Evolutionary conservation across 306 rosid genomes (phyloP).

Genomic region (Prunus kanzakura): DNA sequence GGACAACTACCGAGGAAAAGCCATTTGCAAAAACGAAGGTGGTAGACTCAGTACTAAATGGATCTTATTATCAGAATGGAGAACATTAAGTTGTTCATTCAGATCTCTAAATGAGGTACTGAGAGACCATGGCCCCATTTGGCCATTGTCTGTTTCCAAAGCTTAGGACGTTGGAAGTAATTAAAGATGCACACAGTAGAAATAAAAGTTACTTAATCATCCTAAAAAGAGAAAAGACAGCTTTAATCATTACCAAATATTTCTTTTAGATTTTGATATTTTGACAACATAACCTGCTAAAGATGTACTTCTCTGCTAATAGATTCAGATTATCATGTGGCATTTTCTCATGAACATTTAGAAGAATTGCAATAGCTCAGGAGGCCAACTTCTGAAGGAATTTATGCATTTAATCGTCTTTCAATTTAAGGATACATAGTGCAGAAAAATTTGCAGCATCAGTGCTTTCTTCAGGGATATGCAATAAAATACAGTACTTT

Average conservation of each 20-base stretch:
- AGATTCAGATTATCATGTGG: background rate
- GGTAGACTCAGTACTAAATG: background rate
- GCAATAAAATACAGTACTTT: slow-evolving; percentile 49
- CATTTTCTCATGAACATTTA: background rate
- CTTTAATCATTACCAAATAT: background rate
- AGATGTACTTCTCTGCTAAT: background rate
- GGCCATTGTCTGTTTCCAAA: background rate
- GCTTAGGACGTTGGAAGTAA: background rate
- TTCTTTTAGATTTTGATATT: background rate
- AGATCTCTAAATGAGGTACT: background rate
- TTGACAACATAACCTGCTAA: background rate
- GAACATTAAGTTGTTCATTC: background rate
- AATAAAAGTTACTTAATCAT: background rate
- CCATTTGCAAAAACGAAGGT: background rate
- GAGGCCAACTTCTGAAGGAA: background rate
- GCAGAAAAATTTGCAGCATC: slow-evolving; percentile 51
- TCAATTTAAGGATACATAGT: slow-evolving; percentile 49
- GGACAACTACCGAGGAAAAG: background rate
- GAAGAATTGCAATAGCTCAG: background rate
- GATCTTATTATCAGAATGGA: background rate
- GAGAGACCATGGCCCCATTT: background rate
- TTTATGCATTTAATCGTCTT: background rate
- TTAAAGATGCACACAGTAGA: background rate
- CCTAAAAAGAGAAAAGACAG: background rate
- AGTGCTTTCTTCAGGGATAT: slow-evolving; percentile 39